Base-by-base conservation (phyloP, 139 green algal genomes). In the Chlorella ohadii region DNA sequence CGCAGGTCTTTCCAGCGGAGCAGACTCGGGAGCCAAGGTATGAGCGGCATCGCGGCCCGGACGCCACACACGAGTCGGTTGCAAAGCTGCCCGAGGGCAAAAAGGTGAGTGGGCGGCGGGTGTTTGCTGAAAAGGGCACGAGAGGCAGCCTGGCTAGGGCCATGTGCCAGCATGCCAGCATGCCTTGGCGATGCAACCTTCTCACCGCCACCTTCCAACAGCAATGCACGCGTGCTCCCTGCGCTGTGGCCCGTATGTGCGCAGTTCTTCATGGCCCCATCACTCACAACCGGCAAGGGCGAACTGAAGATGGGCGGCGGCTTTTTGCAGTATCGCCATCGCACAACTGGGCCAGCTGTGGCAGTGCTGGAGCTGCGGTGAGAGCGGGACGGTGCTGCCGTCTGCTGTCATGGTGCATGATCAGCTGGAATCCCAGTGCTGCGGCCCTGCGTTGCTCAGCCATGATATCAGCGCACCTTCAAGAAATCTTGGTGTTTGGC, bases 241-340 rank as follows among this genome's bases (percentile, higher is more conserved):
- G 44, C 11, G 44, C 44, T 11, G 11, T 11, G 9, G 20, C 20
- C 59, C 59, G 31, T 23, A 2, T 33, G 7, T 15, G 44, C n/a
- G n/a, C 72, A 79, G 72, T 79, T 79, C 72, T 79, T 79, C 72
- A 19, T 65, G 47, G 72, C 72, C 13, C 72, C 72, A 17, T 47
- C n/a, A 1, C 72, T 79, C 1, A 65, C 47, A 6, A 79, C 72
- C n/a, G 72, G 47, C 44, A 39, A 41, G n/a, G 72, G 72, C 28
- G 72, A 19, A n/a, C 72, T 44, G 15, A 65, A 41, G n/a, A n/a
- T 15, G 20, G 47, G 72, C 0, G 13, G 1, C 0, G 72, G 72
- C 1, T 41, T 79, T 19, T 27, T 5, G 17, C 17, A 1, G 6
- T 27, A 12, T 5, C 16, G 6, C 20, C 5, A 31, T 3, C 44